A percentile compares a stretch with the other conserved stretches of the same genome.
Conservation (phyloP, 2,329 filamentous ascomycete species). For the Zymoseptoria tritici region DNA sequence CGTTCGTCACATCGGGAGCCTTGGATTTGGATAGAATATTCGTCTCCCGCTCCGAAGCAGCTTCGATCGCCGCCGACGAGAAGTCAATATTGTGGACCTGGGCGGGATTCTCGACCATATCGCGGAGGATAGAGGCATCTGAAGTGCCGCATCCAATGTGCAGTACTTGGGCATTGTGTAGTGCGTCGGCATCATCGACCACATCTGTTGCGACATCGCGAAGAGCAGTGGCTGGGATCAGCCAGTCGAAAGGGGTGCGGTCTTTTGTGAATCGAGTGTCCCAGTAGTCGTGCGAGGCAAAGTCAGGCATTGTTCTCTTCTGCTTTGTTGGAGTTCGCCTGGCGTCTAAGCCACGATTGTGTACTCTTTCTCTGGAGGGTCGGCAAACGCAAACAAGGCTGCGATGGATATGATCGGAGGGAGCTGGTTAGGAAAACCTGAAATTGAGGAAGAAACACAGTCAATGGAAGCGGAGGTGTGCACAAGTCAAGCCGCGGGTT, state of each 20-base stretch:
- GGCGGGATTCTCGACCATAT: slow-evolving; percentile 9
- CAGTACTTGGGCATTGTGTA: slow-evolving; percentile 12
- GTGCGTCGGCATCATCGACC: slow-evolving; percentile 7
- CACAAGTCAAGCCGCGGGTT: not conserved
- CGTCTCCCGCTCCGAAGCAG: slow-evolving; percentile 13
- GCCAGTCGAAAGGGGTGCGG: slow-evolving; percentile 16
- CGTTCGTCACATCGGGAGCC: not conserved
- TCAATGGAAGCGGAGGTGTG: not conserved
- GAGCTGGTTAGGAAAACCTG: not conserved
- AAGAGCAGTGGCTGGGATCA: slow-evolving; percentile 12
- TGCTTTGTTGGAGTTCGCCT: not conserved
- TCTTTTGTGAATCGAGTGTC: slow-evolving; percentile 14
- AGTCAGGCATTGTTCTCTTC: slow-evolving; percentile 15
- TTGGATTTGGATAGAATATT: slow-evolving; percentile 8
- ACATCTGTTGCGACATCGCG: slow-evolving; percentile 13
- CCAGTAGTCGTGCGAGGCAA: slow-evolving; percentile 18
- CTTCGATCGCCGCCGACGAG: slow-evolving; percentile 12
- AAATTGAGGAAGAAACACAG: not conserved
- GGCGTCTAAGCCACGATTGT: not conserved
- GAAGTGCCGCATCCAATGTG: slow-evolving; percentile 19
- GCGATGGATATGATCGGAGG: not conserved
- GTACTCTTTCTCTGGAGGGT: not conserved
- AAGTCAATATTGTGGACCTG: slow-evolving; percentile 20
- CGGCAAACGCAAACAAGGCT: not conserved
- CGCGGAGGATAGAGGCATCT: slow-evolving; percentile 9